Conservation (phyloP, 257 asterid species). For the Forsythia suspensa region DNA sequence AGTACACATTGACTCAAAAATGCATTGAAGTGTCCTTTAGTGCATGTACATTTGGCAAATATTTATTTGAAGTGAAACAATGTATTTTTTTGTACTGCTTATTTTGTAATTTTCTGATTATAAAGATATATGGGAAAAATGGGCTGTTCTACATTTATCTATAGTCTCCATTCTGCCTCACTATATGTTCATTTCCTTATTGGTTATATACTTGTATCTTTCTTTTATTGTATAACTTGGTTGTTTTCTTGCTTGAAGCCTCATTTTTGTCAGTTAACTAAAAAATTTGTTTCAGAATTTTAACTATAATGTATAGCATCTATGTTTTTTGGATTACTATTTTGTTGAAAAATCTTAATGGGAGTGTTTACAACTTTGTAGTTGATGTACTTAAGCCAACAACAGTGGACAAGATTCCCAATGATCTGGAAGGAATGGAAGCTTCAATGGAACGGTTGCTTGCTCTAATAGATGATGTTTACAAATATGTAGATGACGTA, state of each 20-base stretch:
- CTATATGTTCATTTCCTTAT: neutral
- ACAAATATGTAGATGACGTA: constrained; percentile 88
- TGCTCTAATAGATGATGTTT: constrained; percentile 74
- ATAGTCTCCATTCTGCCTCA: neutral
- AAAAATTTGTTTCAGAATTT: neutral
- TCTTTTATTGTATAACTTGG: neutral
- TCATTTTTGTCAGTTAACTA: neutral
- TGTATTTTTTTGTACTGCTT: neutral
- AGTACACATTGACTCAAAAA: neutral
- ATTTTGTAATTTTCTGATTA: neutral
- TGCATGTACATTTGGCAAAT: neutral
- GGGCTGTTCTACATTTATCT: neutral
- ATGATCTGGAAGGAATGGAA: constrained; percentile 96
- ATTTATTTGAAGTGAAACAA: constrained; percentile 12
- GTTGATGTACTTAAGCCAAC: constrained; percentile 87
- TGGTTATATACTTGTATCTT: neutral
- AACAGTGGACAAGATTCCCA: constrained; percentile 81
- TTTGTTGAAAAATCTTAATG: constrained; percentile 6
- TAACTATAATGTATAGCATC: neutral
- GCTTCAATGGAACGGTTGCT: constrained; percentile 84
- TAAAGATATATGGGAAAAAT: neutral
- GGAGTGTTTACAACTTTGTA: constrained; percentile 28
- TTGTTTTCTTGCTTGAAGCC: neutral
- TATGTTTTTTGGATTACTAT: constrained; percentile 7
- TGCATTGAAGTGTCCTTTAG: constrained; percentile 6